Conservation (phyloP, 75 land plant genomes). For the Cunninghamia lanceolata region DNA sequence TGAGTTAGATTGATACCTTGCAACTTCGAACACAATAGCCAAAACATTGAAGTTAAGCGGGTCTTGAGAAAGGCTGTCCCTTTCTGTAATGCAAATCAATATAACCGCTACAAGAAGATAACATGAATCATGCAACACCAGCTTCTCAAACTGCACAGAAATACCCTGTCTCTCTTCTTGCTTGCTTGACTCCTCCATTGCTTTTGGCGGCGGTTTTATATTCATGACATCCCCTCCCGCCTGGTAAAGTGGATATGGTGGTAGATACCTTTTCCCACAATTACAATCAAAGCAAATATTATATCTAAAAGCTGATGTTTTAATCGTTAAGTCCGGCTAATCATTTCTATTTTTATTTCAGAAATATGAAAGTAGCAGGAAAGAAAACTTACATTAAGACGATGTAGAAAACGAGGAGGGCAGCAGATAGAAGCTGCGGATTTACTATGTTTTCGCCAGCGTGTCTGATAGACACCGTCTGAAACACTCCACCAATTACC, state of each 20-base stretch:
- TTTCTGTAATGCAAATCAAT: slow-evolving; percentile 65
- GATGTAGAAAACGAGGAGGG: slow-evolving; percentile 56
- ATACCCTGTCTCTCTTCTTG: background rate
- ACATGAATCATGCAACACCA: background rate
- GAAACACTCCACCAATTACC: slow-evolving; percentile 51
- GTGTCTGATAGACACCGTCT: slow-evolving; percentile 57
- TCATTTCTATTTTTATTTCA: too few species aligned
- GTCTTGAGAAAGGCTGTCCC: slow-evolving; percentile 39
- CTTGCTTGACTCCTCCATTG: background rate
- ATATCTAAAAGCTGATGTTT: too few species aligned
- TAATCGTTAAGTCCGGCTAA: too few species aligned
- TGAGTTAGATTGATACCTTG: slow-evolving; percentile 37
- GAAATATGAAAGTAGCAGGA: too few species aligned
- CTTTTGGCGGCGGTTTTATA: background rate
- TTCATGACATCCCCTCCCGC: background rate
- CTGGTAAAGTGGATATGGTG: background rate
- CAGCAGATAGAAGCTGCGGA: slow-evolving; percentile 45
- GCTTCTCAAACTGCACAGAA: background rate
- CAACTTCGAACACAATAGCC: slow-evolving; percentile 67
- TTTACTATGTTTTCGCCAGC: slow-evolving; percentile 63
- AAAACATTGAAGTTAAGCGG: slow-evolving; percentile 77
- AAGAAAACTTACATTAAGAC: slow-evolving; percentile 64
- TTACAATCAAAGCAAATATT: background rate
- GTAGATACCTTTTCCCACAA: background rate
- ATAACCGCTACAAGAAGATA: slow-evolving; percentile 53